Base-by-base conservation (phyloP, 768 basidiomycete genomes). In the Nidula microcarpa region DNA sequence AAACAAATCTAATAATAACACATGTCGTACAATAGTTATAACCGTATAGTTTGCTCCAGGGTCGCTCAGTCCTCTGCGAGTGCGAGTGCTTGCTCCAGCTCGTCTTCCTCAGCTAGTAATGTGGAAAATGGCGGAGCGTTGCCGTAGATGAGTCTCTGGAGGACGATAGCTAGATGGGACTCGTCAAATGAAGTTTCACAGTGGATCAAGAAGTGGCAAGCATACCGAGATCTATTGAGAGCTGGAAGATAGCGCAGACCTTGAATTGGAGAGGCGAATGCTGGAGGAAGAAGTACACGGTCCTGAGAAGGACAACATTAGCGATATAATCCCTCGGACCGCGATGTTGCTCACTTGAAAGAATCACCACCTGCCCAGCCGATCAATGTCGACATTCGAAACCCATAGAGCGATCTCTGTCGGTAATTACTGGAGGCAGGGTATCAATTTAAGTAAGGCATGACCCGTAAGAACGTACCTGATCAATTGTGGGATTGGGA, bases 291-390 rank as follows among this genome's bases (percentile, higher is more conserved):
- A 93, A 94, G 63, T 94, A 94, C 3, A 78, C 76, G 9, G 86
- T 84, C 65, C 91, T 94, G 60, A 4, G 33, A 32, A 51, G 57
- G 6, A 51, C 44, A 32, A 43, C 41, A 41, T 7, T 50, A 11
- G 33, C 6, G 48, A 32, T 35, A 30, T 50, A 53, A 10, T 14
- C 18, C 23, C 11, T 11, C 39, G 11, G 13, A 39, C 39, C 33
- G 53, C 54, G 23, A 50, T 47, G 41, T 33, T 53, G 55, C 77
- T 56, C 60, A 91, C 91, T 94, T 94, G 81, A 90, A 93, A 14
- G 82, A 68, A 68, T 94, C 91, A 57, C 91, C 91, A 54, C 87
- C 89, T 45, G 82, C 71, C 91, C 91, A 93, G 33, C 91, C 91
- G 35, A 91, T 62, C 47, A 94, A 68, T 2, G 91, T 94, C 6